phyloP scores from a whole-genome alignment of 805 yeast genomes.

The Candida chilensis region DNA sequence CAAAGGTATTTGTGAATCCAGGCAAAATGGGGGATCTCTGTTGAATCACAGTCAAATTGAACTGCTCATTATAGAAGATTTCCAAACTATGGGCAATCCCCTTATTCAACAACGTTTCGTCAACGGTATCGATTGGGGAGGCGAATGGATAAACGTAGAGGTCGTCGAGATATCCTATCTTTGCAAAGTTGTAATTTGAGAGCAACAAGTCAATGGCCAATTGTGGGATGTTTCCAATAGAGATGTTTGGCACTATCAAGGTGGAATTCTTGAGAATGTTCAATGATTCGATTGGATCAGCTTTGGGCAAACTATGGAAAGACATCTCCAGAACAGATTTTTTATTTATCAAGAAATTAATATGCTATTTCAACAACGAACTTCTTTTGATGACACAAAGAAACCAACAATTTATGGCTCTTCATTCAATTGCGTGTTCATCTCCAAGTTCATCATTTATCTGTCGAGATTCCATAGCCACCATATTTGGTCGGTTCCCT shows the following conservation, averaged over 20 bases:
- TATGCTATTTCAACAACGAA: no score
- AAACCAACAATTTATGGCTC: no score
- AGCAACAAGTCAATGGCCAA: conserved; percentile 65
- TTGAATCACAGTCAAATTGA: conserved; percentile 53
- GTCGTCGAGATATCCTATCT: conserved; percentile 50
- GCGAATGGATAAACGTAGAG: conserved; percentile 69
- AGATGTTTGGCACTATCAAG: conserved; percentile 69
- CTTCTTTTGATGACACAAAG: no score
- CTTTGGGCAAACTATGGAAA: conserved; percentile 9
- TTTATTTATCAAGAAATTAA: no score
- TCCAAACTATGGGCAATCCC: conserved; percentile 60
- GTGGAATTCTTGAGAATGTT: conserved; percentile 19
- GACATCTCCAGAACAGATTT: no score
- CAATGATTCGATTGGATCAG: conserved; percentile 10
- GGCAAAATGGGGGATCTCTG: conserved; percentile 83
- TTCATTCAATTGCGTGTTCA: no score
- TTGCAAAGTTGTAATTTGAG: conserved; percentile 45
- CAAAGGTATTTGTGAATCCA: conserved; percentile 40
- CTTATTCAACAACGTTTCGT: no score
- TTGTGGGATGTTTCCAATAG: conserved; percentile 90
- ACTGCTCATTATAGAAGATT: conserved; percentile 35
- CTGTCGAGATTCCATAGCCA: no score
- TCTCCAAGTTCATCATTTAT: no score
- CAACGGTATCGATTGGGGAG: conserved; percentile 58
- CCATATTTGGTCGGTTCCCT: no score